These are phyloP conservation scores for Penicillium nucicola DNA, from an alignment of 495 filamentous ascomycete species.

Conservation along the genomic window DNA sequence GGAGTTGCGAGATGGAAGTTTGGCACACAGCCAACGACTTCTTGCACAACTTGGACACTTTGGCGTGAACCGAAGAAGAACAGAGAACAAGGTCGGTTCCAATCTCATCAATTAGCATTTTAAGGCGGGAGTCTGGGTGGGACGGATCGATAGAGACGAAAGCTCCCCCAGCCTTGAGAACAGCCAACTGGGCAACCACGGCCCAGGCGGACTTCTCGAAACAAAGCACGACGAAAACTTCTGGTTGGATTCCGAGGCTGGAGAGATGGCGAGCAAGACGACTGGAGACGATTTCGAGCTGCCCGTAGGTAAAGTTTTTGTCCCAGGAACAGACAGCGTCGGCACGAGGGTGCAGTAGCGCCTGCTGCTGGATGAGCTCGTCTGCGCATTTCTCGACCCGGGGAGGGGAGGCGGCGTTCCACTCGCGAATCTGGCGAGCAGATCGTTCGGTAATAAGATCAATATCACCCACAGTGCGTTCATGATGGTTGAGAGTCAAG, in stretches of 20 bases:
- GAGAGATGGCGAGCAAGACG: constrained; percentile 35
- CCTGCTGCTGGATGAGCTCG: constrained; percentile 44
- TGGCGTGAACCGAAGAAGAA: constrained; percentile 29
- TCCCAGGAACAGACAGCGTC: constrained; percentile 49
- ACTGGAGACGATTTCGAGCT: constrained; percentile 38
- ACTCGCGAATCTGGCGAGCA: constrained; percentile 28
- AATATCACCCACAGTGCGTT: constrained; percentile 30
- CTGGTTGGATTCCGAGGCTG: constrained; percentile 40
- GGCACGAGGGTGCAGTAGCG: constrained; percentile 22
- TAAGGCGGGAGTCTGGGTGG: constrained; percentile 52
- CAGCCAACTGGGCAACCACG: constrained; percentile 50
- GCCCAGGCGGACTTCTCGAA: constrained; percentile 59
- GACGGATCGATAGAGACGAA: constrained; percentile 57
- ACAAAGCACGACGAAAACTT: constrained; percentile 49
- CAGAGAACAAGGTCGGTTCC: constrained; percentile 38
- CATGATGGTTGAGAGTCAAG: constrained; percentile 23
- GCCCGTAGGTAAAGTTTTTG: constrained; percentile 42
- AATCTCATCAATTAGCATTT: constrained; percentile 50
- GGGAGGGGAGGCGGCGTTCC: constrained; percentile 32
- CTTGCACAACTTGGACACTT: constrained; percentile 29
- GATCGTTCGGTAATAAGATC: constrained; percentile 31
- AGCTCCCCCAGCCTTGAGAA: constrained; percentile 57
- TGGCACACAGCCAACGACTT: constrained; percentile 29
- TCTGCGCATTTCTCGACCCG: constrained; percentile 44
- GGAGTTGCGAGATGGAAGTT: constrained; percentile 26